Percentiles rank a stretch among this genome's conserved stretches.
Evolutionary conservation across 2,329 filamentous ascomycete genomes (phyloP).

Genomic region (Pestalotiopsis sp.): DNA sequence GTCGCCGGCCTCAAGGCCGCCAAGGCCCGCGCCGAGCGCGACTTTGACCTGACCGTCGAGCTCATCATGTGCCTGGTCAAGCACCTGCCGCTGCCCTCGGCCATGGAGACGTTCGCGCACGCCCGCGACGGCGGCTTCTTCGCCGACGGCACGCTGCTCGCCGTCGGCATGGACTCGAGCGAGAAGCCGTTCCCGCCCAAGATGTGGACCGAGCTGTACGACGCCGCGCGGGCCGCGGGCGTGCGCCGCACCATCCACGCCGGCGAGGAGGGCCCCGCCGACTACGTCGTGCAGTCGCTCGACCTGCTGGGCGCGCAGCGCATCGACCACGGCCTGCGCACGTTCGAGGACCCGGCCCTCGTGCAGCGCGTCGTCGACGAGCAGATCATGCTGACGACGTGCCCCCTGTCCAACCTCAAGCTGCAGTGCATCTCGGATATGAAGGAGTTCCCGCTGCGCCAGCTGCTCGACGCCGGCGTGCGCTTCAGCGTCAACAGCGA

Average conservation of each 20-base stretch:
- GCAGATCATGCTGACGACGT: constrained; percentile 68
- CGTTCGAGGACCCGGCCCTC: constrained; percentile 62
- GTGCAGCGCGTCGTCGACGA: constrained; percentile 59
- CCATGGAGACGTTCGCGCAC: constrained; percentile 46
- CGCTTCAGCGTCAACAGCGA: constrained; percentile 75
- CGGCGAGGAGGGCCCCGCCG: constrained; percentile 73
- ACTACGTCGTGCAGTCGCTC: constrained; percentile 67
- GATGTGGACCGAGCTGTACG: constrained; percentile 65
- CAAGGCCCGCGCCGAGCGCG: constrained; percentile 58
- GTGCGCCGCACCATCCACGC: constrained; percentile 73
- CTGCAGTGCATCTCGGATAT: constrained; percentile 58
- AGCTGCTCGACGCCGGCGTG: constrained; percentile 65
- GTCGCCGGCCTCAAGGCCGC: constrained; percentile 65
- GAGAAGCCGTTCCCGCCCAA: constrained; percentile 59
- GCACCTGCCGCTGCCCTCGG: constrained; percentile 66
- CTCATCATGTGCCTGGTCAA: constrained; percentile 75
- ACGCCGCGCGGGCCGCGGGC: constrained; percentile 51
- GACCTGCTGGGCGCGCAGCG: constrained; percentile 63
- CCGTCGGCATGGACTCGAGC: constrained; percentile 70
- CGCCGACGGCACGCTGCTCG: constrained; percentile 55
- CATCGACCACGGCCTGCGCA: constrained; percentile 75
- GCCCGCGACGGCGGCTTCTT: constrained; percentile 47
- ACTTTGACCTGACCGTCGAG: constrained; percentile 66
- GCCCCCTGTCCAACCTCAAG: constrained; percentile 73
- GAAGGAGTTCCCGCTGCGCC: constrained; percentile 60